Conservation (phyloP, 306 rosid species). For the Quercus variabilis region DNA sequence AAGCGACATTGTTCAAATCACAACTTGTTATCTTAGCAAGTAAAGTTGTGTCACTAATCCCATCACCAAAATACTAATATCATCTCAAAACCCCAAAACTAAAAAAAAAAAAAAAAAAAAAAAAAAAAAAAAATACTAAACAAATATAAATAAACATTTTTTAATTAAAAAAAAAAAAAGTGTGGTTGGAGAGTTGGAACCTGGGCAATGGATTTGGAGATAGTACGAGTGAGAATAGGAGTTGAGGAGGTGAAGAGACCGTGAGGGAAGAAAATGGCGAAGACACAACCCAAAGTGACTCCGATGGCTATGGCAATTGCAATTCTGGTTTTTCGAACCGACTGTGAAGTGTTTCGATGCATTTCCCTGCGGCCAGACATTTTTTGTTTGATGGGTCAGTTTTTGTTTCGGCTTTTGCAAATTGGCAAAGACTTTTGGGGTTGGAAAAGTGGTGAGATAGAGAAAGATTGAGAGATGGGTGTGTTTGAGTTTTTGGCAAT, state of each 20-base stretch:
- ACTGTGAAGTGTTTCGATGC: conserved; percentile 37
- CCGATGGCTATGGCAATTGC: conserved; percentile 58
- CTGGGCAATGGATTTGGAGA: conserved; percentile 49
- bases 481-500: no score
- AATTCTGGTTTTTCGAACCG: conserved; percentile 47
- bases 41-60: no score
- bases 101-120: no score
- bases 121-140: no score
- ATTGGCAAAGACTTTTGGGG: not conserved
- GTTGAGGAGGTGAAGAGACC: conserved; percentile 47
- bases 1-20: no score
- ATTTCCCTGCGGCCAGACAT: conserved; percentile 70
- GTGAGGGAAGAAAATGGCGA: conserved; percentile 60
- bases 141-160: not conserved
- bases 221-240: conserved; percentile 27
- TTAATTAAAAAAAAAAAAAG: not conserved
- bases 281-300: conserved; percentile 56
- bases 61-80: no score
- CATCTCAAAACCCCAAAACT: no score
- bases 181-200: conserved; percentile 29
- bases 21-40: no score
- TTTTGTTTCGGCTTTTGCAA: not conserved
- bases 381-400: not conserved
- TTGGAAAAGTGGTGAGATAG: no score
- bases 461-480: no score